Conservation (phyloP, 495 filamentous ascomycete species). For the Penicillium taxi region DNA sequence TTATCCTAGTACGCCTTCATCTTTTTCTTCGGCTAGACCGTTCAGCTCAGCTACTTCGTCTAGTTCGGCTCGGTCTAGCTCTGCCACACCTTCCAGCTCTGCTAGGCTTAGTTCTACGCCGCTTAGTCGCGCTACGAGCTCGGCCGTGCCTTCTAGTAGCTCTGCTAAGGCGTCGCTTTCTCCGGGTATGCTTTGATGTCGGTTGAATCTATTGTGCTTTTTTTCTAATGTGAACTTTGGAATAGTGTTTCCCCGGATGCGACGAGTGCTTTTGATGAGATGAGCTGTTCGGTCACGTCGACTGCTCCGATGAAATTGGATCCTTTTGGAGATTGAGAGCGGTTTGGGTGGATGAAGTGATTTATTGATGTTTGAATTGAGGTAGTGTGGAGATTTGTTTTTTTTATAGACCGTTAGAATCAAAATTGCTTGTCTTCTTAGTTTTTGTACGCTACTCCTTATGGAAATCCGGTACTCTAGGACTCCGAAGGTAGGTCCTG, state of each 20-base stretch:
- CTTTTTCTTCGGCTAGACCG: too few species aligned
- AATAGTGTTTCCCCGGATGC: constrained; percentile 8
- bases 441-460: too few species aligned
- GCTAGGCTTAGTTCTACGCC: not conserved
- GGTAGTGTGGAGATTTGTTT: too few species aligned
- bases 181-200: constrained; percentile 12
- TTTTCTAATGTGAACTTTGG: constrained; percentile 18
- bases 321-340: too few species aligned
- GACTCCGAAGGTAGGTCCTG: too few species aligned
- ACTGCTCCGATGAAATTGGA: too few species aligned
- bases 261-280: constrained; percentile 11
- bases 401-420: too few species aligned
- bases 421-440: too few species aligned
- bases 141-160: not conserved
- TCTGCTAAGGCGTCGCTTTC: constrained; percentile 4
- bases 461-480: too few species aligned
- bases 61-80: not conserved
- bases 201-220: constrained; percentile 6
- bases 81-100: not conserved
- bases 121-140: not conserved
- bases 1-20: too few species aligned
- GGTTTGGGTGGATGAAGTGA: too few species aligned
- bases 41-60: constrained; percentile 1
- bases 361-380: too few species aligned
- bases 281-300: not conserved